Conservation (phyloP, 1,139 yeast genomes). For the Candida labiduridarum region DNA sequence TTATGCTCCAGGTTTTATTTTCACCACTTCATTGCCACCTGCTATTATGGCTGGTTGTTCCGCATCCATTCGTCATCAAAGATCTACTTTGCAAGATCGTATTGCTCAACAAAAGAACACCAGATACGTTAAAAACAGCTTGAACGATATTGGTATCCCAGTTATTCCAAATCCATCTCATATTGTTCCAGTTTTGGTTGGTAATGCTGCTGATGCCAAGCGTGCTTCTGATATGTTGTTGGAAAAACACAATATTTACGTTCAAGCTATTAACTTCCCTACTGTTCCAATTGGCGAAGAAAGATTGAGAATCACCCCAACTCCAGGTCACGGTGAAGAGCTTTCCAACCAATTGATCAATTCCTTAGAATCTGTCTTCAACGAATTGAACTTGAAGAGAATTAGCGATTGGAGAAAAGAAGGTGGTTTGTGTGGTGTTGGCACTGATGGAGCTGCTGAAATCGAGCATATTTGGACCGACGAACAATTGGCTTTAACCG, state of each 20-base stretch:
- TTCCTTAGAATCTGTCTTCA: conserved; percentile 82
- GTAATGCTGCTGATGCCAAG: conserved; percentile 92
- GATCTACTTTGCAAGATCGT: conserved; percentile 76
- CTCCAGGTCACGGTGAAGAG: conserved; percentile 90
- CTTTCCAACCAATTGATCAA: conserved; percentile 73
- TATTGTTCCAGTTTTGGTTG: conserved; percentile 92
- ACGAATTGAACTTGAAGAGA: conserved; percentile 72
- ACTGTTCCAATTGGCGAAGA: conserved; percentile 96
- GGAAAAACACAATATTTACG: conserved; percentile 84
- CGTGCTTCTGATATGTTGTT: conserved; percentile 86
- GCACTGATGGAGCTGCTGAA: conserved; percentile 45
- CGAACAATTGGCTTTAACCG: conserved; percentile 64
- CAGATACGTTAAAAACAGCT: conserved; percentile 74
- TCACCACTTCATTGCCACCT: conserved; percentile 95
- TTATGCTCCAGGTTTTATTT: conserved; percentile 95
- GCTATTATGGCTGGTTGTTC: conserved; percentile 96
- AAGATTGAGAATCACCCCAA: conserved; percentile 94
- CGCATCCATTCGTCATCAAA: conserved; percentile 83
- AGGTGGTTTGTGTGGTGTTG: conserved; percentile 93
- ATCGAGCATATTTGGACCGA: conserved; percentile 81
- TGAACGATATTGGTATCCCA: conserved; percentile 78
- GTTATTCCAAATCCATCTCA: conserved; percentile 98
- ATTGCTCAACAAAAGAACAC: conserved; percentile 85
- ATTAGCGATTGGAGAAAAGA: conserved; percentile 72
- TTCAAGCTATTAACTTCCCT: conserved; percentile 97